Conservation (phyloP, 1,284 basidiomycete species). For the Cutaneotrichosporon sp. region DNA sequence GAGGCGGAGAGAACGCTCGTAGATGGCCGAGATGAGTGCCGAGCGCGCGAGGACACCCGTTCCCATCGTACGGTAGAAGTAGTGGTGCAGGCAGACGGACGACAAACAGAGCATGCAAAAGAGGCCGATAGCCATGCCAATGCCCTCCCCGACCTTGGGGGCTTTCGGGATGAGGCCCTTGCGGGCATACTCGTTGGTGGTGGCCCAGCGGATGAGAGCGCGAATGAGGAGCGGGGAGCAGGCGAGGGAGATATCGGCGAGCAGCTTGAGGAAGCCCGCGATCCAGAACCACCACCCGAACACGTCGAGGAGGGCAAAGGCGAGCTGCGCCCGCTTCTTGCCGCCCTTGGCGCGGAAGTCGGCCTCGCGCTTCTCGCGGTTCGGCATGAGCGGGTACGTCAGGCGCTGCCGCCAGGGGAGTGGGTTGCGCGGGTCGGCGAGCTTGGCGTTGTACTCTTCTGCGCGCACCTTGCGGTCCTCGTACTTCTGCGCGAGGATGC, state of each 20-base stretch:
- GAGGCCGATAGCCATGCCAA: conserved; percentile 73
- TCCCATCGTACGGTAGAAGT: conserved; percentile 61
- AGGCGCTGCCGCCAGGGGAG: conserved; percentile 38
- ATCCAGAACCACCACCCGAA: conserved; percentile 82
- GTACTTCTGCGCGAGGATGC: conserved; percentile 66
- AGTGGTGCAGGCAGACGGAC: conserved; percentile 74
- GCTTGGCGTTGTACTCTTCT: conserved; percentile 66
- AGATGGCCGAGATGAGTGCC: conserved; percentile 87
- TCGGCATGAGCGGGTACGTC: conserved; percentile 32
- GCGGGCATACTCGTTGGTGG: conserved; percentile 63
- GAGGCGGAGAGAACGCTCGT: conserved; percentile 73
- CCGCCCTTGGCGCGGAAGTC: conserved; percentile 58
- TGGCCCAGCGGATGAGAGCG: conserved; percentile 74
- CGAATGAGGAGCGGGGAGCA: conserved; percentile 77
- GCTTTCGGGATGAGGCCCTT: conserved; percentile 42
- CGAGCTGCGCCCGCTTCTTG: conserved; percentile 67
- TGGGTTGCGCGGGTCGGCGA: conserved; percentile 54
- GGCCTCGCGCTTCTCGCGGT: conserved; percentile 41
- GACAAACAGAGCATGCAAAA: conserved; percentile 68
- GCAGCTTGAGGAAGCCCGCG: conserved; percentile 72
- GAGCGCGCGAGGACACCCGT: conserved; percentile 80
- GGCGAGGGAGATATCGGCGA: conserved; percentile 71
- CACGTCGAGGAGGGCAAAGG: conserved; percentile 75
- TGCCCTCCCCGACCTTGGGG: conserved; percentile 68
- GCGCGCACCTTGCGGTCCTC: conserved; percentile 63